Evolutionary conservation across 352 stramenopile genomes (phyloP).

Genomic region (Pythium myriotylum): DNA sequence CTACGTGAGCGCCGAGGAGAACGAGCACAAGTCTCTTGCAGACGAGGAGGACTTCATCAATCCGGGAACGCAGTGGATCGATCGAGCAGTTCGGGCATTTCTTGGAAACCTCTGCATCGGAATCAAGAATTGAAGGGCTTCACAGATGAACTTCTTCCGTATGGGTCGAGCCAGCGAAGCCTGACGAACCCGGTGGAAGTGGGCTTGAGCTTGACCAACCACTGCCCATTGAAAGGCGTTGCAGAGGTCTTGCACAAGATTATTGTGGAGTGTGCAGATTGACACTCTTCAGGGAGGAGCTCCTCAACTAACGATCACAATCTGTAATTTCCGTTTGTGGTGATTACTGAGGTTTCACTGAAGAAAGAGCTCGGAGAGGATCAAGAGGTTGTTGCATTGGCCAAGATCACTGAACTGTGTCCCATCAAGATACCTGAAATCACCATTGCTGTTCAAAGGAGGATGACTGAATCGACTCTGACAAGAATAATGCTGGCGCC

Average conservation of each 20-base stretch:
- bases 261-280: too few species aligned
- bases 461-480: neutral
- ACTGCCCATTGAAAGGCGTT: too few species aligned
- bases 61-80: neutral
- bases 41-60: neutral
- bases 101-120: too few species aligned
- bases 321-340: too few species aligned
- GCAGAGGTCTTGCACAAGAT: too few species aligned
- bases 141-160: neutral
- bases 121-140: neutral
- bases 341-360: neutral
- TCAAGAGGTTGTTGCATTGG: neutral
- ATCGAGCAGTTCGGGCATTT: neutral
- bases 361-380: neutral
- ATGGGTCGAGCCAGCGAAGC: neutral
- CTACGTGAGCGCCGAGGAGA: neutral
- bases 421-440: neutral
- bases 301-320: too few species aligned
- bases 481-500: neutral
- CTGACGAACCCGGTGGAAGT: too few species aligned
- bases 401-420: neutral
- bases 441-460: neutral
- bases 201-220: too few species aligned
- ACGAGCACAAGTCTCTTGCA: neutral
- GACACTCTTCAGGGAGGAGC: neutral